Evolutionary conservation across 2,329 filamentous ascomycete genomes (phyloP).

Genomic region (Paraphaeosphaeria minitans): DNA sequence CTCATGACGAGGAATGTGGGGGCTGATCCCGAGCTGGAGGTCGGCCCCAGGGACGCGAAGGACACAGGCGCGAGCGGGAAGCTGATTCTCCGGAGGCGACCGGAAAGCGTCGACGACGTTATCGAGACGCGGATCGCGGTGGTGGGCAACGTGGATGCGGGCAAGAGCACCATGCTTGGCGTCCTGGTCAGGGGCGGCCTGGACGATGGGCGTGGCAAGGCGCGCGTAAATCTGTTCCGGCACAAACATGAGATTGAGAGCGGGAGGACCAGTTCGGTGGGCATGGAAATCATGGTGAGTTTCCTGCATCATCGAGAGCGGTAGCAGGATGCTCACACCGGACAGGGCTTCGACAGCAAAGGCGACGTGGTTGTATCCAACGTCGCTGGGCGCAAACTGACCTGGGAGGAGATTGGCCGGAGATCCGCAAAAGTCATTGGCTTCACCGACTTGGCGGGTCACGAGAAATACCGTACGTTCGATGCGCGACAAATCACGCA

Average conservation of each 20-base stretch:
- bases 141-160: conserved; percentile 95
- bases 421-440: conserved; percentile 95
- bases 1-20: conserved; percentile 91
- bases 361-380: conserved; percentile 83
- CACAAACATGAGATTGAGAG: conserved; percentile 99
- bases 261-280: conserved; percentile 91
- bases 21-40: conserved; percentile 74
- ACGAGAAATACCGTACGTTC: conserved; percentile 76
- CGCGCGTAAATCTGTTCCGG: conserved; percentile 92
- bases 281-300: conserved; percentile 83
- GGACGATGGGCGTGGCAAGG: conserved; percentile 91
- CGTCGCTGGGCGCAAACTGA: conserved; percentile 81
- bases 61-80: conserved; percentile 83
- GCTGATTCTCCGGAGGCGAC: conserved; percentile 77
- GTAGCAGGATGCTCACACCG: conserved; percentile 40
- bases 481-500: not conserved
- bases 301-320: conserved; percentile 58
- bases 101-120: conserved; percentile 77
- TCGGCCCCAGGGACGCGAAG: conserved; percentile 66
- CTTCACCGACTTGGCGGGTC: conserved; percentile 93
- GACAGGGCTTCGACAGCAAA: conserved; percentile 84
- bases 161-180: conserved; percentile 94
- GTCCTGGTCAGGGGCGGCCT: conserved; percentile 94
- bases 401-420: conserved; percentile 97
- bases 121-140: conserved; percentile 97